These are phyloP conservation scores for Sphagnum magellanicum DNA, from an alignment of 228 moss, liverwort and hornwort genomes.

Conservation along the genomic window DNA sequence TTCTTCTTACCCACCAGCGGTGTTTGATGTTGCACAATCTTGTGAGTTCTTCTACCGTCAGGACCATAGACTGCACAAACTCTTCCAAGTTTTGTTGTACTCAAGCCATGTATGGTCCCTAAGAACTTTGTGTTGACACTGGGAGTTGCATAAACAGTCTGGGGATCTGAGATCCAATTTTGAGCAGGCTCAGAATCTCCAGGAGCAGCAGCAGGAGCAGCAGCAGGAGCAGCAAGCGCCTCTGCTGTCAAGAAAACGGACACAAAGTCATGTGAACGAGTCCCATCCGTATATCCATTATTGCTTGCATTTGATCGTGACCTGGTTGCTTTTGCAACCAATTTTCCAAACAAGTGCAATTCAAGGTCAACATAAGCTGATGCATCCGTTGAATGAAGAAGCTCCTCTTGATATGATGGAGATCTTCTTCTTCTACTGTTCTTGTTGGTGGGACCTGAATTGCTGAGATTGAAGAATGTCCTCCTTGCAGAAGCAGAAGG, in stretches of 20 bases:
- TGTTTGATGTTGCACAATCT: slow-evolving; percentile 79
- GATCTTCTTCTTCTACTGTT: neutral
- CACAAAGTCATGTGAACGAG: slow-evolving; percentile 47
- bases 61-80: slow-evolving; percentile 61
- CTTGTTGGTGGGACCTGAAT: neutral
- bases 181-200: slow-evolving; percentile 13
- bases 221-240: slow-evolving; percentile 14
- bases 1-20: slow-evolving; percentile 79
- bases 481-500: neutral
- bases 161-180: slow-evolving; percentile 9
- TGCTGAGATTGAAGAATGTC: neutral
- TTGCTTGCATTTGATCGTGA: slow-evolving; percentile 18
- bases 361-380: slow-evolving; percentile 79
- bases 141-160: neutral
- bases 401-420: no score
- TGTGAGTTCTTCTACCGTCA: slow-evolving; percentile 72
- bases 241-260: slow-evolving; percentile 57
- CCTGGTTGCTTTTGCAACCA: slow-evolving; percentile 78
- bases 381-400: slow-evolving; percentile 14
- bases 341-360: slow-evolving; percentile 76
- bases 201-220: slow-evolving; percentile 4
- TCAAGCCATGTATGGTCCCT: slow-evolving; percentile 78
- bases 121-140: slow-evolving; percentile 26
- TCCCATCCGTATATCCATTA: slow-evolving; percentile 7
- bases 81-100: slow-evolving; percentile 29